These are phyloP conservation scores for Phoenix roebelenii DNA, from an alignment of 176 grass and related monocot species.

Conservation along the genomic window DNA sequence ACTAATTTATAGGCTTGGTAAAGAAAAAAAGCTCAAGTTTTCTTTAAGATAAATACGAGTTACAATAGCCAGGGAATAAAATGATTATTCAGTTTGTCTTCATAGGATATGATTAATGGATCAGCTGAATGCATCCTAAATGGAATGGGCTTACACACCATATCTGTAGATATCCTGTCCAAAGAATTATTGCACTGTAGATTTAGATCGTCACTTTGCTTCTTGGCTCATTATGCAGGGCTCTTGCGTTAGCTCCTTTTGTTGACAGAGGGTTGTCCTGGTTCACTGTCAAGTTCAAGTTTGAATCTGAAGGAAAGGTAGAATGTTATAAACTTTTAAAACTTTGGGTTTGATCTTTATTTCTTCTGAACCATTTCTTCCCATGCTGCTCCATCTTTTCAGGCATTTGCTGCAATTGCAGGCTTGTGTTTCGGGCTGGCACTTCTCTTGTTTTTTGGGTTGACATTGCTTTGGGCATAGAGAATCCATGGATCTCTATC, in stretches of 20 bases:
- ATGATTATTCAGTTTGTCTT: too few relatives aligned
- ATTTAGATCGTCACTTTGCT: not conserved
- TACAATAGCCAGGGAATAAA: too few relatives aligned
- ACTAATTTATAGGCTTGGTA: too few relatives aligned
- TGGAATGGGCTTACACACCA: too few relatives aligned
- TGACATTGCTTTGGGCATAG: slow-evolving; percentile 84
- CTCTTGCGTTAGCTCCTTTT: slow-evolving; percentile 80
- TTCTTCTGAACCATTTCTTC: slow-evolving; percentile 11
- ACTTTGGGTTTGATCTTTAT: not conserved
- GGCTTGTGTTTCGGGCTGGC: slow-evolving; percentile 61
- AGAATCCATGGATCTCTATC: too few relatives aligned
- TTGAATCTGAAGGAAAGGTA: slow-evolving; percentile 76
- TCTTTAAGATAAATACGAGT: too few relatives aligned
- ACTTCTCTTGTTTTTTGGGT: slow-evolving; percentile 51
- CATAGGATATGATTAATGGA: too few relatives aligned
- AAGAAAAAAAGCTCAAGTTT: too few relatives aligned
- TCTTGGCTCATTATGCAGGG: slow-evolving; percentile 31
- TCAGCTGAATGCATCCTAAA: too few relatives aligned
- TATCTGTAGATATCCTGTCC: too few relatives aligned
- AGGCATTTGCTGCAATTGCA: slow-evolving; percentile 69
- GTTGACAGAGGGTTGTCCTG: slow-evolving; percentile 75
- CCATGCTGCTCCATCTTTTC: slow-evolving; percentile 10
- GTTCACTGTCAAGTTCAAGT: slow-evolving; percentile 88
- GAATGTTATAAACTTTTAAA: not conserved
- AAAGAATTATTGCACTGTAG: too few relatives aligned